Conservation (phyloP, 2,329 filamentous ascomycete species). For the Alternaria gansuensis region DNA sequence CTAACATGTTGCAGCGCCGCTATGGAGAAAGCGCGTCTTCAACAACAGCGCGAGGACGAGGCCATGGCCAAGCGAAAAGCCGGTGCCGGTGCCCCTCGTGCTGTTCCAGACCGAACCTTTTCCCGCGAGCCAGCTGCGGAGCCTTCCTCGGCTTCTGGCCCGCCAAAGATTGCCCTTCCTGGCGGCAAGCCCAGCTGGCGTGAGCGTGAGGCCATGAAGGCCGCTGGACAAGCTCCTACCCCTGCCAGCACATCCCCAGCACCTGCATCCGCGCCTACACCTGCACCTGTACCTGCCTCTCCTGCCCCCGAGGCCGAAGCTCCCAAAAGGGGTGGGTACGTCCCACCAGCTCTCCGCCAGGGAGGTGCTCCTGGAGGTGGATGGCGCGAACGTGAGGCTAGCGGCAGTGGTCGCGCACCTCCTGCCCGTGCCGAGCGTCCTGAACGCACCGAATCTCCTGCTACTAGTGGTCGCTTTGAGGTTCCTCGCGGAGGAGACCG, state of each 20-base stretch:
- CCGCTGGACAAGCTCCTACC: conserved; percentile 41
- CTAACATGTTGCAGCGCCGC: conserved; percentile 63
- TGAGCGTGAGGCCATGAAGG: conserved; percentile 70
- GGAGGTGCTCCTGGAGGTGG: conserved; percentile 45
- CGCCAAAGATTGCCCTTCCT: conserved; percentile 69
- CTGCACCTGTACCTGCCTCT: conserved; percentile 36
- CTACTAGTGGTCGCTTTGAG: conserved; percentile 23
- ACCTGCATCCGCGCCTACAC: conserved; percentile 35
- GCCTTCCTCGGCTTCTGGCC: conserved; percentile 57
- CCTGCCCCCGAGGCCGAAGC: conserved; percentile 46
- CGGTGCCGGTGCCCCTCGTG: conserved; percentile 49
- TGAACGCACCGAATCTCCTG: conserved; percentile 42
- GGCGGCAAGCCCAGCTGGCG: conserved; percentile 75
- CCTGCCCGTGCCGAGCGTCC: conserved; percentile 31
- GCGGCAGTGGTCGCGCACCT: conserved; percentile 43
- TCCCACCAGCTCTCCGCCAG: conserved; percentile 58
- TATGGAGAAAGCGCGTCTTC: conserved; percentile 69
- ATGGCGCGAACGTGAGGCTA: conserved; percentile 51
- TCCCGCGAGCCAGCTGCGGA: conserved; percentile 50
- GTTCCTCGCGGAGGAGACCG: conserved; percentile 35
- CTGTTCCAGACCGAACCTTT: conserved; percentile 32
- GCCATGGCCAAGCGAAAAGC: conserved; percentile 74
- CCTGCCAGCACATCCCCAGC: conserved; percentile 50
- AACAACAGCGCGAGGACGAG: conserved; percentile 87
- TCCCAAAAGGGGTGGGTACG: conserved; percentile 56